A percentile compares a stretch with the other conserved stretches of the same genome.
Evolutionary conservation across 2,329 filamentous ascomycete genomes (phyloP).

Genomic region (Fusarium camptoceras): DNA sequence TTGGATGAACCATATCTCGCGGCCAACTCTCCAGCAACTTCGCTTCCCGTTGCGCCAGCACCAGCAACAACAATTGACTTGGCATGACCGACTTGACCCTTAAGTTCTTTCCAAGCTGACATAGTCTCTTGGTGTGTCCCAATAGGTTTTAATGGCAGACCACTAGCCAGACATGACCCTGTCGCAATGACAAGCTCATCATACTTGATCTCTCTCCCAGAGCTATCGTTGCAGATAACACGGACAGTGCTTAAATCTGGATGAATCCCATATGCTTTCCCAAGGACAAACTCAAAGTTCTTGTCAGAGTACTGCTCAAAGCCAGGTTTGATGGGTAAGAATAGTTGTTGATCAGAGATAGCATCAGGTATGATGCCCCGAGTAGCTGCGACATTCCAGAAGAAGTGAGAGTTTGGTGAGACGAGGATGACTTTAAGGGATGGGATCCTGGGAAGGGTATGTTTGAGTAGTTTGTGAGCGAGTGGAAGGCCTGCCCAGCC

Average conservation of each 20-base stretch:
- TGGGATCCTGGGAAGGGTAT: constrained; percentile 56
- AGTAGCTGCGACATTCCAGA: constrained; percentile 68
- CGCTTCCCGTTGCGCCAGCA: constrained; percentile 54
- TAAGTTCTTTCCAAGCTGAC: constrained; percentile 50
- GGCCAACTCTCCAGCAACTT: constrained; percentile 54
- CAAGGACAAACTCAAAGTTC: constrained; percentile 63
- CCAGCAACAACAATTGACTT: constrained; percentile 55
- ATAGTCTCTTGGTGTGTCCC: constrained; percentile 58
- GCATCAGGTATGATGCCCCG: constrained; percentile 63
- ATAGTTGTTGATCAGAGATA: constrained; percentile 60
- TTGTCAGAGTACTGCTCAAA: constrained; percentile 59
- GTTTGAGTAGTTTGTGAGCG: constrained; percentile 64
- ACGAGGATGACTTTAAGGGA: constrained; percentile 65
- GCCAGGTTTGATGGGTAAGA: constrained; percentile 58
- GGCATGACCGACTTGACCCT: constrained; percentile 37
- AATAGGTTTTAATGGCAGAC: constrained; percentile 61
- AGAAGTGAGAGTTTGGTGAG: constrained; percentile 65
- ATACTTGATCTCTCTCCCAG: constrained; percentile 55
- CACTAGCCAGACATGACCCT: constrained; percentile 58
- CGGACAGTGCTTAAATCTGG: constrained; percentile 52
- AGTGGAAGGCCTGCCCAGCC: constrained; percentile 63
- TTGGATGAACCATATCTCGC: constrained; percentile 48
- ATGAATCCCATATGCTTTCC: constrained; percentile 55
- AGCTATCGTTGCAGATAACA: constrained; percentile 49
- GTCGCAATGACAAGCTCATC: constrained; percentile 67